Base-by-base conservation (phyloP, 257 asterid genomes). In the Sherardia arvensis region DNA sequence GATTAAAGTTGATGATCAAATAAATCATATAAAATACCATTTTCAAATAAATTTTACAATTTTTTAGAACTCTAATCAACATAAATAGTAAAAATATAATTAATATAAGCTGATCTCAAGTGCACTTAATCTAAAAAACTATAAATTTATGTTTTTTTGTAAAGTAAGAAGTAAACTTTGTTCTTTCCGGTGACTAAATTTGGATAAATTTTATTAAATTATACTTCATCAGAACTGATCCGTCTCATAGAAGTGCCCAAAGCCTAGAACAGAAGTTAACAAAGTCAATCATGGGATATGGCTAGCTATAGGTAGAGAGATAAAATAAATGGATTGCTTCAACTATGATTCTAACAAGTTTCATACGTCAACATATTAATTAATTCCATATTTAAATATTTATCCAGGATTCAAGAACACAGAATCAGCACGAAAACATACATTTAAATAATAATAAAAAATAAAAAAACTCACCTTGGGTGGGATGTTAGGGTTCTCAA, bases 401-500 rank as follows among this genome's bases (percentile, higher is more conserved):
- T 14, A 28, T 69, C 55, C 48, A 26, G 25, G 58, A 30, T 33
- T 61, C 17, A 57, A 57, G 26, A 28, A 64, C 30, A 20, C 17
- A 45, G 1, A 25, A 26, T 38, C 4, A 23, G 3, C 26, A 53
- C 38, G 38, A 59, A 58, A 18, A 2, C 3, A 36, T 8, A n/a
- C n/a, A n/a, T n/a, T n/a, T n/a, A n/a, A n/a, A n/a, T n/a, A n/a
- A n/a, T n/a, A n/a, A n/a, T n/a, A n/a, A n/a, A n/a, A n/a, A n/a
- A n/a, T n/a, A 7, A 4, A 8, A 2, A 18, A 14, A 68, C n/a
- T 21, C 53, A 89, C 95, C 95, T 90, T 86, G 25, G 95, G 97
- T 65, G 97, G 97, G 32, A 80, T 43, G 38, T 72, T 80, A 48
- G 91, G 95, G 66, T 84, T 83, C 49, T 91, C 90, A 0, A 91